Evolutionary conservation across 352 stramenopile genomes (phyloP).

Genomic region (Globisporangium rhizosaccharum): DNA sequence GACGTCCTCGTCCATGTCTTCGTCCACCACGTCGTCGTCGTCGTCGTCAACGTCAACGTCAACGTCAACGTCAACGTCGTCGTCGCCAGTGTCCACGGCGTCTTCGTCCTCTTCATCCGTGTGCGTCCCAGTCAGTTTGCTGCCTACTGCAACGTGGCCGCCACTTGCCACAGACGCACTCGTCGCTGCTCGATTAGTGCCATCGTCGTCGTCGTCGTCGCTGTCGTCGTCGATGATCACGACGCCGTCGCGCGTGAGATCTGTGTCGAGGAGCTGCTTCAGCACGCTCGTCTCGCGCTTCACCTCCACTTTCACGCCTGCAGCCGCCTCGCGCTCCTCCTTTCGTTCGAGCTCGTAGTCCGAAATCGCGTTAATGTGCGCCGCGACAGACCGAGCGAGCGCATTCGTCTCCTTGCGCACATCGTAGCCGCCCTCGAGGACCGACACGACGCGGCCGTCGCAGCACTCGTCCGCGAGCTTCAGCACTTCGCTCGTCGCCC

Average conservation of each 20-base stretch:
- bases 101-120: constrained; percentile 20
- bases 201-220: constrained; percentile 20
- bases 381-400: constrained; percentile 73
- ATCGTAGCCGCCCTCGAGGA: constrained; percentile 85
- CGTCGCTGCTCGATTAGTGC: not conserved
- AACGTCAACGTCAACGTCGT: too few species aligned
- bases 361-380: constrained; percentile 71
- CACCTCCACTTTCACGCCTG: constrained; percentile 15
- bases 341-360: constrained; percentile 41
- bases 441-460: constrained; percentile 73
- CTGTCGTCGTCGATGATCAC: constrained; percentile 56
- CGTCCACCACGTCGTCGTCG: constrained; percentile 19
- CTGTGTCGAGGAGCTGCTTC: constrained; percentile 41
- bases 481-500: constrained; percentile 73
- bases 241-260: constrained; percentile 36
- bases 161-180: not conserved
- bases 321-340: constrained; percentile 5
- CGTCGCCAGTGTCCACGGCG: constrained; percentile 6
- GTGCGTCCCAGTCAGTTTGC: constrained; percentile 2
- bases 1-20: constrained; percentile 25
- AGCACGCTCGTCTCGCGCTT: constrained; percentile 38
- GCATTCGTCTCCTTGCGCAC: constrained; percentile 78
- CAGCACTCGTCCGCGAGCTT: constrained; percentile 73
- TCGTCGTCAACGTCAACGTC: constrained; percentile 19
- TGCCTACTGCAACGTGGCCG: not conserved